These are phyloP conservation scores for Gremmenia infestans DNA, from an alignment of 2,329 filamentous ascomycete genomes.

Conservation along the genomic window DNA sequence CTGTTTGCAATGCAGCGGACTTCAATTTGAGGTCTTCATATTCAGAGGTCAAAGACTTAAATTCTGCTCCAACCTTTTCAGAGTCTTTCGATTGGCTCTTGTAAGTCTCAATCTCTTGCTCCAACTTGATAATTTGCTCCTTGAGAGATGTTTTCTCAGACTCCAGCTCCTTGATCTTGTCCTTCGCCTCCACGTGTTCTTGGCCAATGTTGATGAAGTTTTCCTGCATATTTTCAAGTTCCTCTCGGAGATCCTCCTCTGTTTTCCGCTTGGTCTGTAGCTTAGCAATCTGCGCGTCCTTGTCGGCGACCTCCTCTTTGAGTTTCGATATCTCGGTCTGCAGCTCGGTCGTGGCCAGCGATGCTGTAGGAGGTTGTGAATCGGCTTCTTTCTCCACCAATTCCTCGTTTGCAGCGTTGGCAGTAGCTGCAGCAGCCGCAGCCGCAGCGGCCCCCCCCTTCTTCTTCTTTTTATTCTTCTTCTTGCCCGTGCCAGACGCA, in stretches of 20 bases:
- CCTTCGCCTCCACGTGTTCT: conserved; percentile 78
- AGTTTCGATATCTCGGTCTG: conserved; percentile 28
- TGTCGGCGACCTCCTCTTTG: conserved; percentile 25
- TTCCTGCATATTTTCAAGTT: conserved; percentile 79
- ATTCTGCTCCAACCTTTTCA: conserved; percentile 25
- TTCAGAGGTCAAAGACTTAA: conserved; percentile 42
- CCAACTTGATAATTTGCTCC: conserved; percentile 59
- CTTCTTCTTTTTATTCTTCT: conserved; percentile 87
- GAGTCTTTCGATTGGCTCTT: conserved; percentile 26
- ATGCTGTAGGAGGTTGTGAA: conserved; percentile 8
- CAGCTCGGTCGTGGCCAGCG: conserved; percentile 10
- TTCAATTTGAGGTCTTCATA: conserved; percentile 67
- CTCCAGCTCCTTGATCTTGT: conserved; percentile 66
- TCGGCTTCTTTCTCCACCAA: conserved; percentile 13
- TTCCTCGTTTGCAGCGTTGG: conserved; percentile 22
- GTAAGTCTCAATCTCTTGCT: conserved; percentile 57
- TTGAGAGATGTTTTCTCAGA: conserved; percentile 63
- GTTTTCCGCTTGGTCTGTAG: conserved; percentile 66
- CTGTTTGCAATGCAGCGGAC: conserved; percentile 67
- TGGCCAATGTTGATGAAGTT: conserved; percentile 74
- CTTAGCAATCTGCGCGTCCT: conserved; percentile 64
- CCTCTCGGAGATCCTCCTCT: conserved; percentile 75
- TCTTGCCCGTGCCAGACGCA: conserved; percentile 53
- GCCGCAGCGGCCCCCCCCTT: conserved; percentile 48
- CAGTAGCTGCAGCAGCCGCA: conserved; percentile 22